These are phyloP conservation scores for Ceratocystis albifundus DNA, from an alignment of 2,329 filamentous ascomycete species.

Conservation along the genomic window DNA sequence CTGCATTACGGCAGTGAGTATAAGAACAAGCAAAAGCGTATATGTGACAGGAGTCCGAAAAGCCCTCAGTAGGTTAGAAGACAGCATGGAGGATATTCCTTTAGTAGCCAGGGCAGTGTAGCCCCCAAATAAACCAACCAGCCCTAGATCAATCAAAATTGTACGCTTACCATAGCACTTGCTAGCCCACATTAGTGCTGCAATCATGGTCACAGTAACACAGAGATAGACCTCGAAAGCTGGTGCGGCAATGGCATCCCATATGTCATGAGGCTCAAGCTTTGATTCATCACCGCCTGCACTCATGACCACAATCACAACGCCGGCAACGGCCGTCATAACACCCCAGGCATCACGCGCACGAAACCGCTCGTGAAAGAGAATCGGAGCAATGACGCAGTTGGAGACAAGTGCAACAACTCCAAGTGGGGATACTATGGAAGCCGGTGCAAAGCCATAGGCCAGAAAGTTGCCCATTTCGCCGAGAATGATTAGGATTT, in stretches of 20 bases:
- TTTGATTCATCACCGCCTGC: constrained; percentile 83
- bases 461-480: constrained; percentile 95
- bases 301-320: constrained; percentile 84
- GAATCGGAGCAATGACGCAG: constrained; percentile 86
- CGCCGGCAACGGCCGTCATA: constrained; percentile 71
- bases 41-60: constrained; percentile 91
- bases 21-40: constrained; percentile 63
- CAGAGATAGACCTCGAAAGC: constrained; percentile 86
- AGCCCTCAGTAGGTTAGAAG: constrained; percentile 75
- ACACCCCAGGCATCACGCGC: constrained; percentile 79
- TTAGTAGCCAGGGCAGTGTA: constrained; percentile 97
- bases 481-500: constrained; percentile 81
- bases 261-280: constrained; percentile 80
- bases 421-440: constrained; percentile 89
- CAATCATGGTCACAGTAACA: constrained; percentile 62
- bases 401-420: constrained; percentile 97
- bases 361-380: constrained; percentile 86
- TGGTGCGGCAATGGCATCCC: constrained; percentile 73
- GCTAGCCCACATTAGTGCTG: constrained; percentile 69
- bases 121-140: constrained; percentile 87
- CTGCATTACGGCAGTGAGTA: constrained; percentile 84
- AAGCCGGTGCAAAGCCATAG: constrained; percentile 94
- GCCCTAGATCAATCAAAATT: constrained; percentile 81
- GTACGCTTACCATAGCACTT: constrained; percentile 71
- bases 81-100: constrained; percentile 87